Evolutionary conservation across 768 basidiomycete genomes (phyloP), one percentile per base, ranked within the genome.

Genomic region (Asterophora lycoperdoides): DNA sequence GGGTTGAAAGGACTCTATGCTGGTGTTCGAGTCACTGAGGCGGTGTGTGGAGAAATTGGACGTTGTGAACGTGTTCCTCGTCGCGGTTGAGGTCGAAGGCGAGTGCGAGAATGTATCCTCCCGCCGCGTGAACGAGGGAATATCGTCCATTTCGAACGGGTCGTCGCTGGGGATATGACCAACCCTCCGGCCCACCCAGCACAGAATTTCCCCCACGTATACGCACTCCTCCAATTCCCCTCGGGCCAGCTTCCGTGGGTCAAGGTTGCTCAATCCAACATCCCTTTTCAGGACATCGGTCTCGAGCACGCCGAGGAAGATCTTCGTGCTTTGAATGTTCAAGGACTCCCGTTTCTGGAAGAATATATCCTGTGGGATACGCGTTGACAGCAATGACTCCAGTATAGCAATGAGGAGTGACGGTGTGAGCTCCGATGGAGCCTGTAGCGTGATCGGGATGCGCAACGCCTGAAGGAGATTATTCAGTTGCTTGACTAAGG

Each of bases 221-320:
- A 78, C 68, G n/a, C 79, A 74, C 58, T 89, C 88, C 14, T 81
- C 77, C 74, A 77, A 76, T 43, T 75, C 78, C 0, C 87, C 86
- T 2, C 70, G 64, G 0, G 85, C 87, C 4, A 90, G 74, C 29
- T 71, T 68, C 23, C 78, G 67, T 1, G 86, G 86, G 51, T 90
- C 86, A 30, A 89, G 63, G 29, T 74, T 71, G 51, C 77, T 78
- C 8, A 89, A 69, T 0, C 85, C 86, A 5, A 89, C 76, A 51
- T 86, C 81, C 43, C 66, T 64, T 55, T 70, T 60, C 11, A 89
- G 59, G 30, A 89, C 65, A 52, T 89, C 86, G 26, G 69, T 75
- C 52, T 86, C 83, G 5, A 90, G 71, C 5, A 88, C 77, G 1
- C 87, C 87, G 6, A 90, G 72, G 47, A 91, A 84, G 3, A 89